A percentile compares a stretch with the other conserved stretches of the same genome.
Evolutionary conservation across 2,329 filamentous ascomycete species (phyloP).

Genomic region (Curvularia eragrostidis): DNA sequence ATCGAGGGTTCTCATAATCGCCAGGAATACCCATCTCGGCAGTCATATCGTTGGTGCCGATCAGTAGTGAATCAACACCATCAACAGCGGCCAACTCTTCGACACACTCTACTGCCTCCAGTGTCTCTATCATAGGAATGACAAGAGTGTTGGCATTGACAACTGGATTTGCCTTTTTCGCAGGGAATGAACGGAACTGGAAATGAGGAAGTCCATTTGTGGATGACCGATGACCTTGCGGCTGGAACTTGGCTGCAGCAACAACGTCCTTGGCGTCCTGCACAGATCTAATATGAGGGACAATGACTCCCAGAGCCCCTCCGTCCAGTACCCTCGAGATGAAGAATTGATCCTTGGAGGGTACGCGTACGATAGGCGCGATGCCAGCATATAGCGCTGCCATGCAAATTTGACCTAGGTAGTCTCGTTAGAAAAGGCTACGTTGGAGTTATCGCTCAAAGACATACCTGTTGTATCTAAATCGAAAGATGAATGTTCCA

Average conservation of each 20-base stretch:
- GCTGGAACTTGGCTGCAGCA: slow-evolving; percentile 49
- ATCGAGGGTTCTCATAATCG: slow-evolving; percentile 47
- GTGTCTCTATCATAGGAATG: slow-evolving; percentile 55
- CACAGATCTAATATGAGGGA: slow-evolving; percentile 52
- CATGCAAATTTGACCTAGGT: slow-evolving; percentile 46
- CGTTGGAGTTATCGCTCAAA: not conserved
- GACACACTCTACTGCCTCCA: slow-evolving; percentile 48
- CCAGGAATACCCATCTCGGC: slow-evolving; percentile 55
- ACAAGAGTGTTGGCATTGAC: slow-evolving; percentile 49
- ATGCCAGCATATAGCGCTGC: slow-evolving; percentile 52
- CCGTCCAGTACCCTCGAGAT: slow-evolving; percentile 52
- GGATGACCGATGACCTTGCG: slow-evolving; percentile 47
- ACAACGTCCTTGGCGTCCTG: slow-evolving; percentile 50
- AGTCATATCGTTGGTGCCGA: slow-evolving; percentile 56
- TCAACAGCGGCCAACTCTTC: slow-evolving; percentile 53
- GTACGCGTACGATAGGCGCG: slow-evolving; percentile 53
- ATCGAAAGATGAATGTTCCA: slow-evolving; percentile 54
- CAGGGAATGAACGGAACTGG: slow-evolving; percentile 46
- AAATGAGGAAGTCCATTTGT: slow-evolving; percentile 49
- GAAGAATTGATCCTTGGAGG: slow-evolving; percentile 50
- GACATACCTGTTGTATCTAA: slow-evolving; percentile 39
- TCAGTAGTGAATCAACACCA: slow-evolving; percentile 54
- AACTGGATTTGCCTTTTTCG: slow-evolving; percentile 45
- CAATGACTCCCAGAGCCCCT: slow-evolving; percentile 52
- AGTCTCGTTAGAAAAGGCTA: not conserved